phyloP scores from a whole-genome alignment of 2,329 filamentous ascomycete genomes.

The Verruconis gallopava region DNA sequence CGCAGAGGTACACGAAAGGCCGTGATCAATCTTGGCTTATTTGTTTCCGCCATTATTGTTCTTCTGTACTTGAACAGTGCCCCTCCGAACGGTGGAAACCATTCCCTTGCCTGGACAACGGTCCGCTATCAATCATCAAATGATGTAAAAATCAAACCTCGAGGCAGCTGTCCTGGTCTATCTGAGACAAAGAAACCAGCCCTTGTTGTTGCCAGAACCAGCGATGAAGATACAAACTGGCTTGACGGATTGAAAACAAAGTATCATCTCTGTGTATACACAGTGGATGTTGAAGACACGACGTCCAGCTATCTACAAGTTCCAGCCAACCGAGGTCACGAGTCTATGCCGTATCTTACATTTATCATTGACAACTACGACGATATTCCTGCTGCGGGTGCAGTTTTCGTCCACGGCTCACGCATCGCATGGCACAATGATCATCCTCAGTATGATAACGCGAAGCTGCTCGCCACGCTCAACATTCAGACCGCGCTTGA shows the following conservation, averaged over 20 bases:
- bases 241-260: conserved; percentile 23
- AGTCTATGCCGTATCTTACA: conserved; percentile 35
- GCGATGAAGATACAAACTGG: conserved; percentile 31
- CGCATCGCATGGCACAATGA: conserved; percentile 25
- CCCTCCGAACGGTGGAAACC: conserved; percentile 14
- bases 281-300: conserved; percentile 23
- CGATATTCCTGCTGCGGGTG: conserved; percentile 24
- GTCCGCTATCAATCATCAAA: conserved; percentile 28
- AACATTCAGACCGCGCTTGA: conserved; percentile 28
- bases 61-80: conserved; percentile 27
- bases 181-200: conserved; percentile 27
- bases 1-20: conserved; percentile 24
- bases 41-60: conserved; percentile 21
- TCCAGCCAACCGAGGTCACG: conserved; percentile 33
- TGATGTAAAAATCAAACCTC: conserved; percentile 21
- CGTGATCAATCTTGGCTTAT: conserved; percentile 24
- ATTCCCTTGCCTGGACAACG: conserved; percentile 30
- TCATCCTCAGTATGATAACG: conserved; percentile 36
- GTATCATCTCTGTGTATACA: conserved; percentile 36
- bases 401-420: conserved; percentile 32
- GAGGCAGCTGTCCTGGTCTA: conserved; percentile 32
- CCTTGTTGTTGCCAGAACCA: conserved; percentile 30
- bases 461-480: conserved; percentile 25
- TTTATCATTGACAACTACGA: conserved; percentile 36
- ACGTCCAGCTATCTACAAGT: conserved; percentile 25